Conservation (phyloP, 371 early-diverging fungal genomes). For the Mucor indicus region DNA sequence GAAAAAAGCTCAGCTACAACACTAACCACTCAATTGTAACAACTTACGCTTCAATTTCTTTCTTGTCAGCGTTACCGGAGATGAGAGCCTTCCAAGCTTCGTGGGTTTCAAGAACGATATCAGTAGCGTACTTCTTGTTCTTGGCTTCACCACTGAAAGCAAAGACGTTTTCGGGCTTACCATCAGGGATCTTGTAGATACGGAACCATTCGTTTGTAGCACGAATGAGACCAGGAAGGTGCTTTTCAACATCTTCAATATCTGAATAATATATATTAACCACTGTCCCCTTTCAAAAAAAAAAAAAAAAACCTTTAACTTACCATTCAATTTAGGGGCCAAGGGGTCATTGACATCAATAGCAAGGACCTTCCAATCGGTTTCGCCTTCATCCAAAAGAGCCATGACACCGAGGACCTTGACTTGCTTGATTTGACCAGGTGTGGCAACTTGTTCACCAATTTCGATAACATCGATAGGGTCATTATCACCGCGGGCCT, state of each 20-base stretch:
- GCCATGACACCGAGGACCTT: conserved; percentile 95
- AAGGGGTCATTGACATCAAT: conserved; percentile 91
- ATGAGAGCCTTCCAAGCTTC: conserved; percentile 95
- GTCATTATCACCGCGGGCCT: conserved; percentile 90
- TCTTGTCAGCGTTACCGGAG: conserved; percentile 64
- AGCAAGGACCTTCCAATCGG: conserved; percentile 97
- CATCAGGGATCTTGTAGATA: conserved; percentile 97
- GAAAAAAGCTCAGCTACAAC: not conserved
- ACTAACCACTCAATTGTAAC: not conserved
- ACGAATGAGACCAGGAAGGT: conserved; percentile 88
- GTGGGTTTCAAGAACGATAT: conserved; percentile 91
- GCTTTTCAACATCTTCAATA: conserved; percentile 92
- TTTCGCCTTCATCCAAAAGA: conserved; percentile 95
- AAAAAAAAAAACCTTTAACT: conserved; percentile 3
- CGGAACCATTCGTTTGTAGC: conserved; percentile 97
- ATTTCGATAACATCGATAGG: conserved; percentile 97
- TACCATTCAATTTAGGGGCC: conserved; percentile 81
- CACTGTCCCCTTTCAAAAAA: conserved; percentile 1
- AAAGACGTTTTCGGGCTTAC: conserved; percentile 94
- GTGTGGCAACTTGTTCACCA: conserved; percentile 77
- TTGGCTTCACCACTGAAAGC: conserved; percentile 95
- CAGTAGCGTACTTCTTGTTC: conserved; percentile 91
- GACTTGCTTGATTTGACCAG: conserved; percentile 96
- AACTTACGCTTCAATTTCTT: conserved; percentile 68
- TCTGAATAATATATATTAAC: conserved; percentile 42